Conservation (phyloP, 2,329 filamentous ascomycete genomes). For the Nemania sp. region DNA sequence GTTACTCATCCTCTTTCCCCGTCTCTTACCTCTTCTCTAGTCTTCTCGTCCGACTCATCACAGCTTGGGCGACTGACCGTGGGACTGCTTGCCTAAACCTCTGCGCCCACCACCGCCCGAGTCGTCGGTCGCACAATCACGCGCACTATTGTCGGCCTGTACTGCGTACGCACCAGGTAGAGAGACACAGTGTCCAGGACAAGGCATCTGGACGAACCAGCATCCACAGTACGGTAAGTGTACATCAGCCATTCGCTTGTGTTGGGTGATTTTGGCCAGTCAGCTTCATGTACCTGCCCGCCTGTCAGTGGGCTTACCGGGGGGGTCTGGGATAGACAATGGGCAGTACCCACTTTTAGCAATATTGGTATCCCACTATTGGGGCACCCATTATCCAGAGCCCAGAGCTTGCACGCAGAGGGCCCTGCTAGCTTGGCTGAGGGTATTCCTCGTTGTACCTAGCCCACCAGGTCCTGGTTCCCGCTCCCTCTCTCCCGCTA, state of each 20-base stretch:
- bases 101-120: conserved; percentile 32
- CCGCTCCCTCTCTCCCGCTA: conserved; percentile 40
- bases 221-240: conserved; percentile 40
- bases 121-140: conserved; percentile 38
- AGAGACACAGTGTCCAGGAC: conserved; percentile 39
- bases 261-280: conserved; percentile 40
- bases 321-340: conserved; percentile 38
- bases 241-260: conserved; percentile 42
- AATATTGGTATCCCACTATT: conserved; percentile 52
- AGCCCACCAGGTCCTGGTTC: conserved; percentile 38
- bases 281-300: conserved; percentile 42
- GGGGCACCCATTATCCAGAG: conserved; percentile 44
- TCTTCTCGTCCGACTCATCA: conserved; percentile 5
- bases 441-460: conserved; percentile 31
- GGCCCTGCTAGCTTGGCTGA: conserved; percentile 44
- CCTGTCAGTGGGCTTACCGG: conserved; percentile 39
- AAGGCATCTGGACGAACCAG: conserved; percentile 27
- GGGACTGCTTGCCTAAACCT: conserved; percentile 36
- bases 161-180: conserved; percentile 22
- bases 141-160: conserved; percentile 34
- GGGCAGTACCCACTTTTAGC: conserved; percentile 45
- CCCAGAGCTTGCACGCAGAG: conserved; percentile 47
- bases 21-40: conserved; percentile 2
- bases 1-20: not conserved
- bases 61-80: conserved; percentile 13